A percentile compares a stretch with the other conserved stretches of the same genome.
Evolutionary conservation across 1,139 yeast species (phyloP).

Genomic region (Magnusiomyces fungicola): DNA sequence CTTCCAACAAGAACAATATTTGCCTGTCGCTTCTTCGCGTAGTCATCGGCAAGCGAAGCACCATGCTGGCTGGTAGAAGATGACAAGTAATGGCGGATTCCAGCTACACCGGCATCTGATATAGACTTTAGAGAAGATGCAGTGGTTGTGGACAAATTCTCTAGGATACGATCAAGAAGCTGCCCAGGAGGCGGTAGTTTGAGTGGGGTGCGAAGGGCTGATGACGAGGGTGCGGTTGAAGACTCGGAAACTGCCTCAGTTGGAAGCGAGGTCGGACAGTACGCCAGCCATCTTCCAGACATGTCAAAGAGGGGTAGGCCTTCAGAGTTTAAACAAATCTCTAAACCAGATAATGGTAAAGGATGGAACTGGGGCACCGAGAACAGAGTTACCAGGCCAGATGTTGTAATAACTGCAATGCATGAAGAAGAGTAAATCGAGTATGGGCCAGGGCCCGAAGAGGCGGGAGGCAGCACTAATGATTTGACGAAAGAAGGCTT

Average conservation of each 20-base stretch:
- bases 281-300: conserved; percentile 26
- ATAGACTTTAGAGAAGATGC: conserved; percentile 27
- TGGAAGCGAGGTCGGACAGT: conserved; percentile 16
- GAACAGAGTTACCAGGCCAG: conserved; percentile 22
- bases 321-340: conserved; percentile 19
- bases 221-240: neutral
- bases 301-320: conserved; percentile 25
- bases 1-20: conserved; percentile 9
- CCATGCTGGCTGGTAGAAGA: conserved; percentile 8
- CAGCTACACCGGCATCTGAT: conserved; percentile 28
- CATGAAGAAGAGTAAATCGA: conserved; percentile 10
- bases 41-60: neutral
- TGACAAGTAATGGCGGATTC: conserved; percentile 23
- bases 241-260: neutral
- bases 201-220: conserved; percentile 22
- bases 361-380: conserved; percentile 16
- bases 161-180: conserved; percentile 25
- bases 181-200: conserved; percentile 28
- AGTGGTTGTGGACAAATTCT: conserved; percentile 25
- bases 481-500: conserved; percentile 17
- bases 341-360: conserved; percentile 22
- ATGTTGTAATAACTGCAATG: conserved; percentile 20
- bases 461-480: conserved; percentile 24
- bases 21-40: conserved; percentile 8
- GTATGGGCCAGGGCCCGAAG: conserved; percentile 25